Base-by-base conservation (phyloP, 495 filamentous ascomycete species). In the Daldinia childiae region DNA sequence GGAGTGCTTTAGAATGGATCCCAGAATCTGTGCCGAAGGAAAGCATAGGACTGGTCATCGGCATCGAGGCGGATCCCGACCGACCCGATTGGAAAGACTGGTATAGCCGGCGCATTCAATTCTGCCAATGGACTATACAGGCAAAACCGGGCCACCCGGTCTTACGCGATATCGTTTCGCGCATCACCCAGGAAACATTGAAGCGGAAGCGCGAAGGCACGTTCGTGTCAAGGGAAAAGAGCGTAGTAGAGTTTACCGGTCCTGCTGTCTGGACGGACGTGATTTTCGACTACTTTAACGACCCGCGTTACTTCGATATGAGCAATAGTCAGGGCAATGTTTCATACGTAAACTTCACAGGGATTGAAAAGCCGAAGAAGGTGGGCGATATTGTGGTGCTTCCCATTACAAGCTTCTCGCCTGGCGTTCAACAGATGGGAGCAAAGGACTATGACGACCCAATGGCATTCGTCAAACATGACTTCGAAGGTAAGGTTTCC, bases 51-150 rank as follows among this genome's bases (percentile, higher is more conserved):
- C 82, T 98, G 36, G 90, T 98, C 24, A 85, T 98, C 71, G 95
- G 95, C 48, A 98, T 99, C 66, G 95, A 99, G 79, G 95, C 95
- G 4, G 95, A 99, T 74, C 94, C 95, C 1, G 94, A 98, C 78
- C 87, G 95, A 45, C 86, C 87, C 2, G 95, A 99, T 74, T 99
- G 95, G 95, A 86, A 88, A 36, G 85, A 97, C 0, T 99, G 95
- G 95, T 99, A 98, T 80, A 94, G 93, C 58, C 91, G 95, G 58
- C 86, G 95, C 29, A 93, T 99, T 57, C 95, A 99, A 75, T 99
- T 99, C 79, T 99, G 95, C 79, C 95, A 99, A 77, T 99, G 95
- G 95, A 99, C 95, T 4, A 97, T 99, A 58, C 95, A 98, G 76
- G 82, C 92, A 45, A 99, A 99, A 79, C 91, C 95, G 0, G 95